phyloP scores from a whole-genome alignment of 164 flowering plant species.

The Platanus orientalis region DNA sequence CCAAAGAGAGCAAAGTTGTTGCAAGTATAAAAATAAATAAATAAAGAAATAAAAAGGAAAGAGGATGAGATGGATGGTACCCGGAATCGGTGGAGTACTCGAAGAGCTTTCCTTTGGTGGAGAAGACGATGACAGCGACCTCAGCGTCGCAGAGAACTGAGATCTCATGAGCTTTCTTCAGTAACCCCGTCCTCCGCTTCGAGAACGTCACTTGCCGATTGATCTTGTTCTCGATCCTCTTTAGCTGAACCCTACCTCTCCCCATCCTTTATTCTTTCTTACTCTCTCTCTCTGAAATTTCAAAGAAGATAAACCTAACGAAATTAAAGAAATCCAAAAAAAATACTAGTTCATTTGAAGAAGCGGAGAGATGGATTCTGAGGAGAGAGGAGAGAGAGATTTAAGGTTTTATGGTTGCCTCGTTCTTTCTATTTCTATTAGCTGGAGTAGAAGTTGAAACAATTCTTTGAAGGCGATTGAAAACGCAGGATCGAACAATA shows the following conservation, averaged over 20 bases:
- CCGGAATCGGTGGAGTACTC: slow-evolving; percentile 43
- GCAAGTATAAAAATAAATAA: too few relatives aligned
- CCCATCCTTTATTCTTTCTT: slow-evolving; percentile 30
- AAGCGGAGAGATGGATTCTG: background rate
- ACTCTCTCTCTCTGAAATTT: background rate
- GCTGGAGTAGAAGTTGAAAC: background rate
- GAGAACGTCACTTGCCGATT: slow-evolving; percentile 62
- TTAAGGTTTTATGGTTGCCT: background rate
- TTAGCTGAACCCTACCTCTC: slow-evolving; percentile 53
- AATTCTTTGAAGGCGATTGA: too few relatives aligned
- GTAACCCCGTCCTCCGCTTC: slow-evolving; percentile 45
- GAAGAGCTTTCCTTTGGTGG: slow-evolving; percentile 53
- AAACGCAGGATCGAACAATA: too few relatives aligned
- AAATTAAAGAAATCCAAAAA: background rate
- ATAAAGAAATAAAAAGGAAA: too few relatives aligned
- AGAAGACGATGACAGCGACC: slow-evolving; percentile 51
- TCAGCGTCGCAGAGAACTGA: slow-evolving; percentile 61
- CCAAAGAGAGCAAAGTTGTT: too few relatives aligned
- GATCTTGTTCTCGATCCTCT: slow-evolving; percentile 58
- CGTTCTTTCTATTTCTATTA: background rate
- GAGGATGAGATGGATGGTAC: background rate
- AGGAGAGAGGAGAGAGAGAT: background rate
- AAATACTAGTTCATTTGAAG: background rate
- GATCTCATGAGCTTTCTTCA: slow-evolving; percentile 65
- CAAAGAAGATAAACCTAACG: background rate